Evolutionary conservation across 495 filamentous ascomycete species (phyloP).

Genomic region (Halenospora varia): DNA sequence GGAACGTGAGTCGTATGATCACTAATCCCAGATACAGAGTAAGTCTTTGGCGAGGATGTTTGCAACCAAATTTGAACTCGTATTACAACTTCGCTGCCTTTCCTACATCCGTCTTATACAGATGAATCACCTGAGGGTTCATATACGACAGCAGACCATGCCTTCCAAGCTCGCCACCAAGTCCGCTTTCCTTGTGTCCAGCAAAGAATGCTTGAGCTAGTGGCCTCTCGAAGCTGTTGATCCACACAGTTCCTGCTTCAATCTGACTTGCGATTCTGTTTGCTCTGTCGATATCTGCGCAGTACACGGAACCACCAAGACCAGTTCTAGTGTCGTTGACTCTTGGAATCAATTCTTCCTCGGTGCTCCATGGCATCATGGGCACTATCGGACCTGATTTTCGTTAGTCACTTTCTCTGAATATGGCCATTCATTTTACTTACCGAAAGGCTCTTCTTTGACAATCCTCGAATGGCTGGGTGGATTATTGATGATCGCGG

Average conservation of each 20-base stretch:
- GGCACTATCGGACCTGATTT: conserved; percentile 42
- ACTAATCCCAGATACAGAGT: too few relatives aligned
- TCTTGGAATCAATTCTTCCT: conserved; percentile 43
- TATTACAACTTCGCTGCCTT: too few relatives aligned
- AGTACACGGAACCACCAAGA: conserved; percentile 47
- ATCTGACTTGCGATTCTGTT: conserved; percentile 36
- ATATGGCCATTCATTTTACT: not conserved
- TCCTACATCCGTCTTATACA: conserved; percentile 14
- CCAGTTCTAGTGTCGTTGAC: conserved; percentile 45
- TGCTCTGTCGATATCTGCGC: conserved; percentile 37
- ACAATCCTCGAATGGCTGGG: conserved; percentile 46
- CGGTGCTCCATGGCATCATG: conserved; percentile 40
- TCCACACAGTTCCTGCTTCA: conserved; percentile 37
- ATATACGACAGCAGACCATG: conserved; percentile 7
- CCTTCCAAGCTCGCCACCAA: conserved; percentile 15
- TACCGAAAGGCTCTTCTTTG: conserved; percentile 42
- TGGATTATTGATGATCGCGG: conserved; percentile 57
- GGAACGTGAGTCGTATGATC: too few relatives aligned
- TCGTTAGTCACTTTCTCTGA: not conserved
- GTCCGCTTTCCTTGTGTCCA: conserved; percentile 17
- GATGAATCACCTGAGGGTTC: conserved; percentile 13
- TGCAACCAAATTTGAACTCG: too few relatives aligned
- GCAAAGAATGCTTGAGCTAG: conserved; percentile 8
- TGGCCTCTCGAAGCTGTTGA: conserved; percentile 20
- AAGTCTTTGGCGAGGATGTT: too few relatives aligned